Conservation (phyloP, 495 filamentous ascomycete species). For the Tuber brumale region DNA sequence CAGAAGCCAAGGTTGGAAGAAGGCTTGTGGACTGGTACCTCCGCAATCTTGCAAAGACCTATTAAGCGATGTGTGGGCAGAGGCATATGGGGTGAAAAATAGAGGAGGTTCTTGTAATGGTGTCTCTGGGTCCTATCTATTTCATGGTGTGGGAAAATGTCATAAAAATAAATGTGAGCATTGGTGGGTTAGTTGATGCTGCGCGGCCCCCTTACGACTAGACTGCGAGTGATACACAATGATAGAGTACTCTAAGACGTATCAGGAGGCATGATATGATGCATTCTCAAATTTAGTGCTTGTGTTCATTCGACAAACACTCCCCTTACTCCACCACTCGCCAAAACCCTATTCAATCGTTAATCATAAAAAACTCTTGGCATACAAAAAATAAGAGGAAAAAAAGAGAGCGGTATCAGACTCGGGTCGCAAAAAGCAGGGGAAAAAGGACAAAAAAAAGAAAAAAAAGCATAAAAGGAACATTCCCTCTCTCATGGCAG, state of each 20-base stretch:
- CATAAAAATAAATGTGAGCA: not conserved
- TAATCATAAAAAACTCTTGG: not conserved
- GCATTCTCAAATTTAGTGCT: not conserved
- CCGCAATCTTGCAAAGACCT: conserved; percentile 88
- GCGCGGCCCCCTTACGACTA: not conserved
- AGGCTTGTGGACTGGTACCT: conserved; percentile 98
- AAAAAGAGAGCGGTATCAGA: not conserved
- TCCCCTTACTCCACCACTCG: not conserved
- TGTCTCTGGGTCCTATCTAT: not conserved
- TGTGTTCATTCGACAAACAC: not conserved
- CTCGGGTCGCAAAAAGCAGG: not conserved
- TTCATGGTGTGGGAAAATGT: not conserved
- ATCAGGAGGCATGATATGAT: not conserved
- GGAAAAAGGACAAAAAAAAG: not conserved
- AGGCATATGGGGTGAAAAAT: not conserved
- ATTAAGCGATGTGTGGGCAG: conserved; percentile 50
- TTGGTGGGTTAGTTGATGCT: not conserved
- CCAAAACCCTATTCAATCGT: not conserved
- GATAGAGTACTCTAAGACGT: not conserved
- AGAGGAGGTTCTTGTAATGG: not conserved
- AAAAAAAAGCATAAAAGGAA: not conserved
- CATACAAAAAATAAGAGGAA: not conserved
- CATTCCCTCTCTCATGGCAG: not conserved
- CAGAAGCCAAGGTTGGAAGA: conserved; percentile 94
- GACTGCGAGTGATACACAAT: not conserved